Base-by-base conservation (phyloP, 768 basidiomycete species). In the Cystobasidium tubakii region DNA sequence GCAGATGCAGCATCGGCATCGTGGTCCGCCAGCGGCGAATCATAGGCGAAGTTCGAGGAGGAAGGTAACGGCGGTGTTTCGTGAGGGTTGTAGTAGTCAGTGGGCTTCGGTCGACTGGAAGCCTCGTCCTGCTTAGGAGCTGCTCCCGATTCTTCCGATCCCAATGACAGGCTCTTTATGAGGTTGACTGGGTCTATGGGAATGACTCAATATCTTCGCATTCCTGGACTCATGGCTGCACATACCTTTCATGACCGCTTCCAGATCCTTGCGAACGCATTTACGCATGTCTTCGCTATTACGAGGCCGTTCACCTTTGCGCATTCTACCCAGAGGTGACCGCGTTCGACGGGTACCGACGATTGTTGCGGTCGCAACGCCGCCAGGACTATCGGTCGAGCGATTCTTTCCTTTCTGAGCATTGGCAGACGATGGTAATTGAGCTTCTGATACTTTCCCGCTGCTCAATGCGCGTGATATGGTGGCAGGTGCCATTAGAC, bases 1-100 rank as follows among this genome's bases (percentile, higher is more conserved):
- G 87, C 89, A 78, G 86, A 87, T 1, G 85, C 83, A 65, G 78
- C 84, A 84, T 53, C 82, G 79, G 36, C 80, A 78, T 69, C 67
- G 77, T 55, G 63, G 75, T 46, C 76, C 78, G 42, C 81, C 74
- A 50, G 78, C 77, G 31, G 53, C 33, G 77, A 69, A 27, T 78
- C 78, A 66, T 78, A 79, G 31, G 77, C 66, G 66, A 76, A 76
- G 21, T 62, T 21, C 77, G 75, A 44, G 76, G 54, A 74, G 33
- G 63, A 23, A 19, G 33, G 54, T 27, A 74, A 34, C 13, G 73
- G 73, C 77, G 62, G 80, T 75, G 44, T 27, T 46, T 79, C 75
- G 29, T 76, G 74, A 54, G 74, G 29, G 25, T 46, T 60, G 55
- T 71, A 71, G 54, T 71, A 71, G 69, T 71, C 69, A 15, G 69